Evolutionary conservation across 441 rosid species (phyloP), one percentile per base, ranked within the genome.

Genomic region (Erodium chrysanthum): DNA sequence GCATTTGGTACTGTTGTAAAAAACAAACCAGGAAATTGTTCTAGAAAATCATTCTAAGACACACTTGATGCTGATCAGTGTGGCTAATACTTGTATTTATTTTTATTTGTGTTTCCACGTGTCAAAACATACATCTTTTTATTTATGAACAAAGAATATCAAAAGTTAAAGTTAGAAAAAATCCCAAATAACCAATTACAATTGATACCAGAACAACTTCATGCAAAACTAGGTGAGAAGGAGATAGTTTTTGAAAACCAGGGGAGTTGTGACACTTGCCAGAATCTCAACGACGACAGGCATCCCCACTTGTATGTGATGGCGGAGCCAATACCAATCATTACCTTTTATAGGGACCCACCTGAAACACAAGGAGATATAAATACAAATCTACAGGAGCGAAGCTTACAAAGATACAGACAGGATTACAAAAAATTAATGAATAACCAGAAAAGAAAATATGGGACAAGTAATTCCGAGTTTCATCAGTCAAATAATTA

Each of bases 291-390:
- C 99, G 66, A 94, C 73, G 70, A 91, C 94, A 69, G 84, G 84
- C 97, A 91, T 88, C 64, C 97, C 96, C 63, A 94, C 96, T 86
- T 82, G 87, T 71, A 94, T 89, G 80, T 87, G 92, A 82, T 94
- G 97, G 68, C 99, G 91, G 68, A 94, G 82, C 99, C 99, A 94
- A 85, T 74, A 94, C 99, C 96, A 94, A 77, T 91, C 99, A 58
- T 91, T 94, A 44, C 87, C 86, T 82, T 84, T 89, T 50, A 94
- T 89, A n/a, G 96, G 97, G 20, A 94, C 96, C 97, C 96, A 94
- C 77, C 99, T 94, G 85, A 75, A 66, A 77, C 72, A 72, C 62
- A 74, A 54, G 68, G 42, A 71, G 61, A 64, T 7, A 40, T 61
- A 69, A 11, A 48, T 37, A 65, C 29, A 20, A 65, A 10, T 3